A percentile compares a stretch with the other conserved stretches of the same genome.
These are phyloP conservation scores for Groenewaldozyma auringiensis DNA, from an alignment of 1,139 yeast genomes.

Conservation along the genomic window DNA sequence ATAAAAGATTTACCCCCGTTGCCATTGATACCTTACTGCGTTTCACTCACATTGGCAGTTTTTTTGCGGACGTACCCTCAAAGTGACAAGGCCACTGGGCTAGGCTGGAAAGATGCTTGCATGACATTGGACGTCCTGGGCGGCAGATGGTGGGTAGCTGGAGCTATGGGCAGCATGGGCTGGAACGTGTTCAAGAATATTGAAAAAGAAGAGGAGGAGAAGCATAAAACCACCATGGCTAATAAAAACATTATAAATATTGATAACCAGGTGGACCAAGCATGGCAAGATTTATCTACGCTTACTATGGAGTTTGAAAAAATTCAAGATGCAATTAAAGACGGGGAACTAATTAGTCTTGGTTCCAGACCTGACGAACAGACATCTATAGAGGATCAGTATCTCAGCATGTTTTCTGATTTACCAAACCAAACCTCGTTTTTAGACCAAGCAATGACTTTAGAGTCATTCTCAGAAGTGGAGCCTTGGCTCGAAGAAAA, in stretches of 20 bases:
- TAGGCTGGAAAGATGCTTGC: constrained; percentile 27
- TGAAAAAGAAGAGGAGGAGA: constrained; percentile 17
- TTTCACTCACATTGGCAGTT: constrained; percentile 30
- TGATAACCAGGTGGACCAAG: too few relatives aligned
- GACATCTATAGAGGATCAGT: constrained; percentile 24
- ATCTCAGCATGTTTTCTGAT: constrained; percentile 30
- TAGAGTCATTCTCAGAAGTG: constrained; percentile 23
- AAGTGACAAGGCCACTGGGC: constrained; percentile 24
- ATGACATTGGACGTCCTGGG: constrained; percentile 25
- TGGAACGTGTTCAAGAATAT: constrained; percentile 26
- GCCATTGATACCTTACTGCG: constrained; percentile 30
- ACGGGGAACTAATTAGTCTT: background rate
- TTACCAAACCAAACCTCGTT: constrained; percentile 33
- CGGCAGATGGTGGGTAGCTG: constrained; percentile 33
- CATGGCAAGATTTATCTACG: background rate
- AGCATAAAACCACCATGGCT: background rate
- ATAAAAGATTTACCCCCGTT: constrained; percentile 25
- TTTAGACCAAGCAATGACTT: constrained; percentile 27
- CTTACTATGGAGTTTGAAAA: constrained; percentile 4
- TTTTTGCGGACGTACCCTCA: constrained; percentile 29
- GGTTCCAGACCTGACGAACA: constrained; percentile 1
- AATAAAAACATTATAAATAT: background rate
- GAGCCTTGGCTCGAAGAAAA: constrained; percentile 24
- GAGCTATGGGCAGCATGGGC: constrained; percentile 34
- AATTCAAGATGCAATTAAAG: constrained; percentile 1